A percentile compares a stretch with the other conserved stretches of the same genome.
phyloP scores from a whole-genome alignment of 2,329 filamentous ascomycete genomes.

The Thermothelomyces thermophilus region DNA sequence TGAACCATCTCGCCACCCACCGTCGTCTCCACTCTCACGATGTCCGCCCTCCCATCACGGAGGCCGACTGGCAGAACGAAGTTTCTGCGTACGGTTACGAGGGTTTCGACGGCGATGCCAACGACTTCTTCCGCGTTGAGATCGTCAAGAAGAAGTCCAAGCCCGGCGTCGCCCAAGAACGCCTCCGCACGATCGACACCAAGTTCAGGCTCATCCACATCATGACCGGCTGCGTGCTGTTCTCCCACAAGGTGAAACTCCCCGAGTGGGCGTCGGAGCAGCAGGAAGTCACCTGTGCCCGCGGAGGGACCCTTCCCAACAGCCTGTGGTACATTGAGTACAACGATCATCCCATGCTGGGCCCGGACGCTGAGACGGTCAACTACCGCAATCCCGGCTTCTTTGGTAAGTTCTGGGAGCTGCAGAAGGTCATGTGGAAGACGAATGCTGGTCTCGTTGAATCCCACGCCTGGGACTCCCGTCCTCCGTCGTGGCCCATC shows the following conservation, averaged over 20 bases:
- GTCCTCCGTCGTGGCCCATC: slow-evolving; percentile 87
- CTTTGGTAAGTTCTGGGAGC: slow-evolving; percentile 95
- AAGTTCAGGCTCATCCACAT: slow-evolving; percentile 94
- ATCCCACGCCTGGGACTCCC: slow-evolving; percentile 96
- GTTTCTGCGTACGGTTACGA: slow-evolving; percentile 96
- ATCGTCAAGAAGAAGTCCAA: slow-evolving; percentile 88
- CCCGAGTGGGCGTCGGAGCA: slow-evolving; percentile 97
- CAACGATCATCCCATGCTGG: slow-evolving; percentile 76
- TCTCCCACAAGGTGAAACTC: slow-evolving; percentile 98
- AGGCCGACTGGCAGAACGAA: slow-evolving; percentile 92
- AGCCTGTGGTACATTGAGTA: slow-evolving; percentile 94
- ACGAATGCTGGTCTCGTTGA: slow-evolving; percentile 95
- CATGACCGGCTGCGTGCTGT: slow-evolving; percentile 94
- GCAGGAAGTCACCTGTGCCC: slow-evolving; percentile 97
- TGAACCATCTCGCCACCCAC: slow-evolving; percentile 79
- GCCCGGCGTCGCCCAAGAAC: slow-evolving; percentile 69
- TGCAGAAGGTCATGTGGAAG: slow-evolving; percentile 98
- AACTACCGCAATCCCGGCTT: slow-evolving; percentile 95
- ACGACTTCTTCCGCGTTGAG: slow-evolving; percentile 90
- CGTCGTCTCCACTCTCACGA: slow-evolving; percentile 95
- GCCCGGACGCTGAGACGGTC: slow-evolving; percentile 75
- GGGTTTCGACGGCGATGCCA: slow-evolving; percentile 93
- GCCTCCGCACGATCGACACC: slow-evolving; percentile 86
- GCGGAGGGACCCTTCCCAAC: slow-evolving; percentile 86
- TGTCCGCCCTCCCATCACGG: slow-evolving; percentile 75